These are phyloP conservation scores for Candida schatavii DNA, from an alignment of 805 yeast species.

Conservation along the genomic window DNA sequence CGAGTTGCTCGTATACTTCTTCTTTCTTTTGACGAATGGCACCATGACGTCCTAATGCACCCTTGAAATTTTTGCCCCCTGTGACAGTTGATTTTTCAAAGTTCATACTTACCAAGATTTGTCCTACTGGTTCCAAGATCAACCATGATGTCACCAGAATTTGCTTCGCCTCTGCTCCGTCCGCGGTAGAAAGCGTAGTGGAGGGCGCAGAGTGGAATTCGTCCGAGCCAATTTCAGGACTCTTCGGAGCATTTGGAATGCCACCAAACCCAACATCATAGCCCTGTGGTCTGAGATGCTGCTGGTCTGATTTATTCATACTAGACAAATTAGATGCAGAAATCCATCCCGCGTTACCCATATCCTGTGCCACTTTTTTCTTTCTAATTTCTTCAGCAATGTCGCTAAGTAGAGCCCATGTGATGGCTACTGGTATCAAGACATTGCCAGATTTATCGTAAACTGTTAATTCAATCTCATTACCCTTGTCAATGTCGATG, in stretches of 20 bases:
- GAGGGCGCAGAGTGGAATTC: neutral
- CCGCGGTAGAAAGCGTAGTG: neutral
- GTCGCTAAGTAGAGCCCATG: constrained; percentile 89
- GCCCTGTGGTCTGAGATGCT: neutral
- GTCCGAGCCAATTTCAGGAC: constrained; percentile 3
- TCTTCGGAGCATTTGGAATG: constrained; percentile 4
- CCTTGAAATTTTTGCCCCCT: constrained; percentile 38
- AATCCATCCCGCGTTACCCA: constrained; percentile 81
- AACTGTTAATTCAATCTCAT: constrained; percentile 85
- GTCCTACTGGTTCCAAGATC: constrained; percentile 92
- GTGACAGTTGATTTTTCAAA: constrained; percentile 61
- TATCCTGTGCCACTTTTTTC: constrained; percentile 73
- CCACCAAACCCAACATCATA: constrained; percentile 10
- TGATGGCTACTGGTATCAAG: constrained; percentile 82
- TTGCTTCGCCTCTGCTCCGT: constrained; percentile 14
- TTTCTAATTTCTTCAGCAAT: constrained; percentile 93
- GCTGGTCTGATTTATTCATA: neutral
- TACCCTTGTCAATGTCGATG: constrained; percentile 82
- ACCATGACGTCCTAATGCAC: constrained; percentile 79
- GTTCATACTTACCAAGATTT: constrained; percentile 70
- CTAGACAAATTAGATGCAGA: constrained; percentile 58
- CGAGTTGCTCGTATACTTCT: constrained; percentile 90
- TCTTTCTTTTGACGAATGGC: constrained; percentile 93
- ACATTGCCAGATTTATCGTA: constrained; percentile 73
- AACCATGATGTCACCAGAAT: constrained; percentile 77